phyloP scores from a whole-genome alignment of 768 basidiomycete genomes.

The Fistulinella prunicolor region DNA sequence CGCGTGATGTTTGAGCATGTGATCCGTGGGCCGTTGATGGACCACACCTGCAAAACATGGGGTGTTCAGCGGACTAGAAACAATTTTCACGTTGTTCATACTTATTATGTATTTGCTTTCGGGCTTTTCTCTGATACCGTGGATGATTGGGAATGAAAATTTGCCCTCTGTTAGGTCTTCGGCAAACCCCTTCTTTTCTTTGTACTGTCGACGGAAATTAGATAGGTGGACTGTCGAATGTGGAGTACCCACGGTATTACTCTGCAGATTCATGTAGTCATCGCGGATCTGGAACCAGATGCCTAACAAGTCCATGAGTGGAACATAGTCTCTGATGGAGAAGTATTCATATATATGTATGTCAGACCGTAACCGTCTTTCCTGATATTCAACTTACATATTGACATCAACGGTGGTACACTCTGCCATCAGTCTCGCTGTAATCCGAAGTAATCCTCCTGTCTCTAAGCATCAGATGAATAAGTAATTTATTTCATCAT shows the following conservation, averaged over 20 bases:
- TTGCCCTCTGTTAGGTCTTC: slow-evolving; percentile 97
- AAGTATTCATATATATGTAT: not conserved
- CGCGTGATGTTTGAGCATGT: slow-evolving; percentile 74
- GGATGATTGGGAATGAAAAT: slow-evolving; percentile 94
- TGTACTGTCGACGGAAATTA: slow-evolving; percentile 54
- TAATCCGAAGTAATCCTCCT: slow-evolving; percentile 86
- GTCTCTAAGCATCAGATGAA: slow-evolving; percentile 62
- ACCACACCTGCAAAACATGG: slow-evolving; percentile 64
- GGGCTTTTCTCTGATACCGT: slow-evolving; percentile 78
- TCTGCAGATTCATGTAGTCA: slow-evolving; percentile 44
- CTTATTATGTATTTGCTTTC: slow-evolving; percentile 82
- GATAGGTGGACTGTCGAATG: not conserved
- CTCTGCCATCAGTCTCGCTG: slow-evolving; percentile 95
- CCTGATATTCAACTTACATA: slow-evolving; percentile 42
- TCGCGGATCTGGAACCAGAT: slow-evolving; percentile 60
- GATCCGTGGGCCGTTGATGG: slow-evolving; percentile 80
- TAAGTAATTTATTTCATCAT: not conserved
- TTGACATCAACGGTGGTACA: slow-evolving; percentile 59
- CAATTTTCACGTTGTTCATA: slow-evolving; percentile 43
- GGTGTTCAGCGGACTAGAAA: not conserved
- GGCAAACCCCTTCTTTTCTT: slow-evolving; percentile 80
- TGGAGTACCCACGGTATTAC: slow-evolving; percentile 14
- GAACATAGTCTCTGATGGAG: slow-evolving; percentile 46
- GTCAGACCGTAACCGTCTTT: not conserved
- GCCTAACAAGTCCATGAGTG: slow-evolving; percentile 54